Evolutionary conservation across 2,329 filamentous ascomycete species (phyloP).

Genomic region (Westerdykella aurantiaca): DNA sequence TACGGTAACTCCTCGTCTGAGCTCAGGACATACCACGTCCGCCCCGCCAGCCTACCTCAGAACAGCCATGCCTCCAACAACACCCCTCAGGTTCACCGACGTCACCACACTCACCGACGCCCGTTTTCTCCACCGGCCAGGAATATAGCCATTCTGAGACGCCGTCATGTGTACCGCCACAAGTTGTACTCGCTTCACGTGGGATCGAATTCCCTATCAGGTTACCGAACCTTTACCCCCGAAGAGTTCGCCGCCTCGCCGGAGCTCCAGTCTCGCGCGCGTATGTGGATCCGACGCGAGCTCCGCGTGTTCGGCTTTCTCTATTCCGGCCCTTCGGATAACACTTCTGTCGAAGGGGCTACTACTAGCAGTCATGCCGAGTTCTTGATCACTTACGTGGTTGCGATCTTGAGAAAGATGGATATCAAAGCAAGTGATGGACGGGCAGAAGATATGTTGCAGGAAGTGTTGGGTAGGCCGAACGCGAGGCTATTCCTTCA

Average conservation of each 20-base stretch:
- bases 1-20: constrained; percentile 53
- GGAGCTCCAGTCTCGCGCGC: constrained; percentile 67
- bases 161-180: constrained; percentile 67
- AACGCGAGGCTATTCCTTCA: constrained; percentile 74
- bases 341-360: constrained; percentile 13
- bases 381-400: constrained; percentile 78
- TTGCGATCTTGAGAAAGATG: constrained; percentile 75
- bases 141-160: constrained; percentile 50
- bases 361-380: constrained; percentile 62
- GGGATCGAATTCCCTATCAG: constrained; percentile 71
- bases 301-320: constrained; percentile 77
- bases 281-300: constrained; percentile 77
- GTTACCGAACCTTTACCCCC: constrained; percentile 69
- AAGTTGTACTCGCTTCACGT: constrained; percentile 74
- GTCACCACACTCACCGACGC: constrained; percentile 8
- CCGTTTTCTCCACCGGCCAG: constrained; percentile 21
- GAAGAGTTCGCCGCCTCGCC: constrained; percentile 57
- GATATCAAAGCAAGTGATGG: constrained; percentile 75
- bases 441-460: constrained; percentile 70
- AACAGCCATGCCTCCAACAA: background rate
- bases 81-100: constrained; percentile 5
- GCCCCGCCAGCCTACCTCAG: constrained; percentile 18
- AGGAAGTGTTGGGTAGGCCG: constrained; percentile 70
- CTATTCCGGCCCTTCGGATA: constrained; percentile 21
- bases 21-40: constrained; percentile 56